These are phyloP conservation scores for Cryptococcus sp. DNA, from an alignment of 1,284 basidiomycete genomes.

Conservation along the genomic window DNA sequence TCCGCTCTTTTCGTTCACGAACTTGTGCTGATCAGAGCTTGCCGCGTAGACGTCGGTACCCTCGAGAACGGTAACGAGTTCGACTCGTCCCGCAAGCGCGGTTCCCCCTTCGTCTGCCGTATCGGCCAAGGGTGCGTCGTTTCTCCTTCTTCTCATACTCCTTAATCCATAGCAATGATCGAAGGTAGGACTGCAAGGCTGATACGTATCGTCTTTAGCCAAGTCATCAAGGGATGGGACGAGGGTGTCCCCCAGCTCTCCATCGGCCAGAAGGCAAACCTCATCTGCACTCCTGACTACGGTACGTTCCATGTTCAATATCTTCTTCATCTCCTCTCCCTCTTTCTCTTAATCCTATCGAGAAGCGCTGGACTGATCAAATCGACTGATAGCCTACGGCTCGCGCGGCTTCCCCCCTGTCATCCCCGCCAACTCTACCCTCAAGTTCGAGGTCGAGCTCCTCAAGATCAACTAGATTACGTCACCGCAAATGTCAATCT, in stretches of 20 bases:
- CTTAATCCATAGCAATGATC: too few relatives aligned
- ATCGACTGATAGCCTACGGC: conserved; percentile 35
- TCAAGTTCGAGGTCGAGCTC: conserved; percentile 75
- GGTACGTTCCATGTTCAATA: conserved; percentile 19
- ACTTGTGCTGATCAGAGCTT: not conserved
- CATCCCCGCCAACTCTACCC: conserved; percentile 73
- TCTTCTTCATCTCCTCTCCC: not conserved
- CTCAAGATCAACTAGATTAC: conserved; percentile 63
- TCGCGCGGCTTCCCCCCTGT: conserved; percentile 67
- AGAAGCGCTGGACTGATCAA: too few relatives aligned
- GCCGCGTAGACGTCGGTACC: conserved; percentile 52
- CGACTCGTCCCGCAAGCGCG: conserved; percentile 56
- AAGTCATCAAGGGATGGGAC: conserved; percentile 69
- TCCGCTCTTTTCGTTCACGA: not conserved
- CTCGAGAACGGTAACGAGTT: conserved; percentile 55
- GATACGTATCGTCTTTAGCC: conserved; percentile 9
- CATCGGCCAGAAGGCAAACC: conserved; percentile 70
- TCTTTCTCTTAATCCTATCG: conserved; percentile 7
- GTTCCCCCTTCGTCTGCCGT: conserved; percentile 67
- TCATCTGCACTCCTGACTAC: conserved; percentile 57
- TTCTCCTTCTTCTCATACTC: not conserved
- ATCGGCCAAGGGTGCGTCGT: conserved; percentile 58
- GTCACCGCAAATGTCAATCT: too few relatives aligned
- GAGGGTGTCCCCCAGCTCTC: conserved; percentile 68
- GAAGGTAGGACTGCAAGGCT: not conserved